Percentiles rank a stretch among this genome's conserved stretches.
These are phyloP conservation scores for Polygonum aviculare DNA, from an alignment of 148 eudicot species.

Conservation along the genomic window DNA sequence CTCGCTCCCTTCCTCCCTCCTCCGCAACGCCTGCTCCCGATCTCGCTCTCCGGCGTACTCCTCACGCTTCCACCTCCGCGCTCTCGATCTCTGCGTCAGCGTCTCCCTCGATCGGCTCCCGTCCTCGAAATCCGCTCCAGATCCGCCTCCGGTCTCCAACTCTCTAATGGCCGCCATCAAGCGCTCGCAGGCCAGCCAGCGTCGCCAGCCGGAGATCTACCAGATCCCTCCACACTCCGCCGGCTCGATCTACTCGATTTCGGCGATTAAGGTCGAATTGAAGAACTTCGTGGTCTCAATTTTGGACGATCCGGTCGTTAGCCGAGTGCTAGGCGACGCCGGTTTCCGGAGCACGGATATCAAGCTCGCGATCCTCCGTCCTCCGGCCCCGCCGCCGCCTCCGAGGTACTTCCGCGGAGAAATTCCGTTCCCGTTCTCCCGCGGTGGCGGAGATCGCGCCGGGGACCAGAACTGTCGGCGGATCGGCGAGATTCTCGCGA, in stretches of 20 bases:
- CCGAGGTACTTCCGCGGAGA: slow-evolving; percentile 36
- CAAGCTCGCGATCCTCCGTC: slow-evolving; percentile 47
- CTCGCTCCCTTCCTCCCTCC: slow-evolving; percentile 47
- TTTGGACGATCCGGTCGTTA: slow-evolving; percentile 80
- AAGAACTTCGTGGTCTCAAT: slow-evolving; percentile 74
- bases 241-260: slow-evolving; percentile 12
- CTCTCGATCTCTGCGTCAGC: slow-evolving; percentile 63
- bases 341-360: slow-evolving; percentile 74
- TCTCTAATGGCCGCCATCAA: slow-evolving; percentile 92
- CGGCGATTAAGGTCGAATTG: slow-evolving; percentile 55
- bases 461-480: slow-evolving; percentile 43
- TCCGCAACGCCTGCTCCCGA: slow-evolving; percentile 68
- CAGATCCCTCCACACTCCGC: slow-evolving; percentile 23
- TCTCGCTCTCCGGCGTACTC: slow-evolving; percentile 49
- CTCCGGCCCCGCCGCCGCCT: slow-evolving; percentile 23
- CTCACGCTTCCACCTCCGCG: slow-evolving; percentile 62
- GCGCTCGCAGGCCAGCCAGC: slow-evolving; percentile 82
- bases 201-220: slow-evolving; percentile 83
- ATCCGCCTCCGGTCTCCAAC: slow-evolving; percentile 76
- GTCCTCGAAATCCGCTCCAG: slow-evolving; percentile 19
- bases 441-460: background rate
- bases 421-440: slow-evolving; percentile 24
- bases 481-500: slow-evolving; percentile 47
- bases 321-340: slow-evolving; percentile 80
- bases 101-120: slow-evolving; percentile 73